Base-by-base conservation (phyloP, 2,329 filamentous ascomycete genomes). In the Elsinoe batatas region DNA sequence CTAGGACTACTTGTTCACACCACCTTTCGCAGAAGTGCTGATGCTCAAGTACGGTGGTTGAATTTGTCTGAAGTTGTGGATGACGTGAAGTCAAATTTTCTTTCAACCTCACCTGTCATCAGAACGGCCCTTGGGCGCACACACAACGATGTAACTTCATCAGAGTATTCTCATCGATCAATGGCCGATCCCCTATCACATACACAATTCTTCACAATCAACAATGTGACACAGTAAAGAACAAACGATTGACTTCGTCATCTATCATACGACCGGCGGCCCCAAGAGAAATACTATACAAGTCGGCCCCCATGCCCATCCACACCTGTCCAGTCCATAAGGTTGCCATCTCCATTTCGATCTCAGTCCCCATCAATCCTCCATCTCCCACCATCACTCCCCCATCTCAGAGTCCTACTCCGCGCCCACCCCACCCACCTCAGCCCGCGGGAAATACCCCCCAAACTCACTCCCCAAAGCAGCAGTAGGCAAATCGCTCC, bases 401-500 rank as follows among this genome's bases (percentile, higher is more conserved):
- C 33, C 43, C 20, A 47, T 47, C 47, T 51, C 32, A 51, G 22
- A n/a, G 17, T 11, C 22, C 38, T 47, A 55, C 30, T 55, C 53
- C 33, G 38, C 53, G 11, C 17, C 26, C 5, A 54, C 22, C 10
- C 51, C 20, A 8, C 30, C 51, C 15, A 10, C 20, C 40, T 30
- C 8, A 35, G 22, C 42, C n/a, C n/a, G 7, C 5, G 42, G 42
- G 44, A 61, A 61, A 40, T 60, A 61, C 26, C 53, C 57, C 8
- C 47, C 57, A 37, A 55, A 55, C 49, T 60, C 59, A 56, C 57
- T 47, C 6, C 49, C 58, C 57, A 59, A 26, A 55, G 57, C 60
- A 17, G 64, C 66, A 33, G 67, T 69, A 32, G 68, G 68, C 59
- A 69, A 62, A 54, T 70, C 68, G 30, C 67, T 69, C 22, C 68